phyloP scores from a whole-genome alignment of 2,329 filamentous ascomycete genomes.

The Colletotrichum caudatum region DNA sequence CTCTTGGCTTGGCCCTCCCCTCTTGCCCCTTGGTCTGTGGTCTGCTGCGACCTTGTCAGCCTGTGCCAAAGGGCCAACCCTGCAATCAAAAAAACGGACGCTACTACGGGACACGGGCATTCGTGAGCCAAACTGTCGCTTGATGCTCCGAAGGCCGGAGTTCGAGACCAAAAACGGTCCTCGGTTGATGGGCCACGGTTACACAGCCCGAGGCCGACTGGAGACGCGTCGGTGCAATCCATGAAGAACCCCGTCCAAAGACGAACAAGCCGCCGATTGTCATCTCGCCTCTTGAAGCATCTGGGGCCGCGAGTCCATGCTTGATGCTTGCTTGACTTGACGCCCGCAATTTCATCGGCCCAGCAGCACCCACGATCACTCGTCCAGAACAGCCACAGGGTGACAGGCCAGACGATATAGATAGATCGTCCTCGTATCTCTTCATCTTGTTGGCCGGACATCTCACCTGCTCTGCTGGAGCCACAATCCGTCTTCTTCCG shows the following conservation, averaged over 20 bases:
- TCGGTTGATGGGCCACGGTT: slow-evolving; percentile 21
- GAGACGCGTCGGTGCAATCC: slow-evolving; percentile 17
- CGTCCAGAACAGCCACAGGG: not conserved
- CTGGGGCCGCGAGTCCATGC: slow-evolving; percentile 25
- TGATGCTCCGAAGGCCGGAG: slow-evolving; percentile 11
- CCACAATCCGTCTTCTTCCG: slow-evolving; percentile 11
- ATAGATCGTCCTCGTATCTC: slow-evolving; percentile 16
- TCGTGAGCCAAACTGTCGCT: not conserved
- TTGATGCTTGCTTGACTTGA: not conserved
- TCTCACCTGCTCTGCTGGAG: slow-evolving; percentile 4
- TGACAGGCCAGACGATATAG: slow-evolving; percentile 13
- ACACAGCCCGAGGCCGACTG: slow-evolving; percentile 1
- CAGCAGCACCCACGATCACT: not conserved
- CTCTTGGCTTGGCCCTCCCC: slow-evolving; percentile 16
- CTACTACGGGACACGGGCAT: slow-evolving; percentile 10
- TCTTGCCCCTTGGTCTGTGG: slow-evolving; percentile 31
- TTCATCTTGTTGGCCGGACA: slow-evolving; percentile 28
- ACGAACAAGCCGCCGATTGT: slow-evolving; percentile 27
- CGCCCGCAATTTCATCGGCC: slow-evolving; percentile 18
- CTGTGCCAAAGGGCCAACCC: slow-evolving; percentile 31
- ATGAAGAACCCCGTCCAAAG: slow-evolving; percentile 13
- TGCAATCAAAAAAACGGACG: slow-evolving; percentile 27
- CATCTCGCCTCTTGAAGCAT: slow-evolving; percentile 30
- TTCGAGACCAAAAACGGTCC: slow-evolving; percentile 1
- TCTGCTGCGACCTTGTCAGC: slow-evolving; percentile 27